Conservation (phyloP, 1,284 basidiomycete genomes). For the Leccinum solheimii region DNA sequence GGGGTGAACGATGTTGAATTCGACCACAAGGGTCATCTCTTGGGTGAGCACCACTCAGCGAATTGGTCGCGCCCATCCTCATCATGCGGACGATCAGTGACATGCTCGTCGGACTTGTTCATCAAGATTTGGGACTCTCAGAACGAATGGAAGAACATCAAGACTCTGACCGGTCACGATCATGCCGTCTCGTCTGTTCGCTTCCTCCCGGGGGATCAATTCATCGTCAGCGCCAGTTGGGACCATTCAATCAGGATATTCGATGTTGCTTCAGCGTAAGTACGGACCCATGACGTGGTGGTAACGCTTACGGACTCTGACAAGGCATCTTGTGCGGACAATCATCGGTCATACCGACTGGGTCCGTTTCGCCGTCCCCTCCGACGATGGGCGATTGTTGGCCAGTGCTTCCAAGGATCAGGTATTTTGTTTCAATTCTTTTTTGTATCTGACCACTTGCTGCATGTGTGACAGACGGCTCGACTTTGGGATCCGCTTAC, state of each 20-base stretch:
- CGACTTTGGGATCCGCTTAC: conserved; percentile 78
- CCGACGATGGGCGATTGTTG: conserved; percentile 73
- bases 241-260: conserved; percentile 87
- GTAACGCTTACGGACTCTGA: conserved; percentile 15
- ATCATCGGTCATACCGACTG: conserved; percentile 60
- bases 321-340: conserved; percentile 60
- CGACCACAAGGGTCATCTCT: conserved; percentile 77
- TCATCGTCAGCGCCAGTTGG: conserved; percentile 82
- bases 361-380: conserved; percentile 66
- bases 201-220: conserved; percentile 83
- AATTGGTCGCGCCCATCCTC: neutral
- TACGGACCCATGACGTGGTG: conserved; percentile 9
- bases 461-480: conserved; percentile 58
- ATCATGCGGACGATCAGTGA: conserved; percentile 49
- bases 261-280: conserved; percentile 82
- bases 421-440: conserved; percentile 41
- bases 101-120: conserved; percentile 87
- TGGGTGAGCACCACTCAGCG: conserved; percentile 55
- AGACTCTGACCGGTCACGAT: conserved; percentile 88
- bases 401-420: conserved; percentile 87
- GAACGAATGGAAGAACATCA: conserved; percentile 86
- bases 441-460: conserved; percentile 5
- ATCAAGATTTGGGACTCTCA: conserved; percentile 91
- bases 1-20: conserved; percentile 87
- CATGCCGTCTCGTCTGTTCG: conserved; percentile 85